Base-by-base conservation (phyloP, 2,329 filamentous ascomycete genomes). In the Arthrobotrys sinensis region DNA sequence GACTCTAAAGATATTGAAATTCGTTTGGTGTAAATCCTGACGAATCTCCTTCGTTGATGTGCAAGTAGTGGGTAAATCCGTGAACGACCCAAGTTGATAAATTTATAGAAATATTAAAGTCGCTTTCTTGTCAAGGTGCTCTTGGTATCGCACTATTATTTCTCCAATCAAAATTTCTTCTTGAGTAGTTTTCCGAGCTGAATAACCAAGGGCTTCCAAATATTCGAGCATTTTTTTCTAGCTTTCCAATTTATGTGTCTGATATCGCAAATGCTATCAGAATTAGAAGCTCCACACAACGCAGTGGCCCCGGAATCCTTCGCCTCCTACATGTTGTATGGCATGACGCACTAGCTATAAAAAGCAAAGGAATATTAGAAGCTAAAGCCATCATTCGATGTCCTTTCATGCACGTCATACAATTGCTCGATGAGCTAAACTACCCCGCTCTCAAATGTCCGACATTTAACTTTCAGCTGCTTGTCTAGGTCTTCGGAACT, bases 241-340 rank as follows among this genome's bases (percentile, higher is more conserved):
- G 43, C 19, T 46, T 43, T 46, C 43, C 43, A 46, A 46, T 46
- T 46, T 46, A 46, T 46, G 14, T 46, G 43, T 46, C n/a, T 46
- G n/a, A 46, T 46, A 19, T 11, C 43, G 14, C 16, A 46, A 46
- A 46, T 46, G 43, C 16, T 46, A 46, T 46, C 43, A 46, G 43
- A 46, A 36, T 11, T 46, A 46, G 43, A 46, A 46, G 43, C 43
- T 19, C 43, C 14, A 19, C 43, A 46, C n/a, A 46, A 16, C 43
- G 43, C n/a, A 46, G n/a, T 46, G 43, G 14, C 43, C 43, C 11
- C n/a, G 43, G n/a, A 46, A 46, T 46, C 43, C 43, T 46, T 46
- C n/a, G 43, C 43, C 43, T 36, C 4, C 34, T 46, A 46, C 43
- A 46, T 46, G 43, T 43, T 43, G 38, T 16, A 46, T 46, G 14